A percentile compares a stretch with the other conserved stretches of the same genome.
Conservation (phyloP, 495 filamentous ascomycete species). For the Hypoxylon cercidicola region DNA sequence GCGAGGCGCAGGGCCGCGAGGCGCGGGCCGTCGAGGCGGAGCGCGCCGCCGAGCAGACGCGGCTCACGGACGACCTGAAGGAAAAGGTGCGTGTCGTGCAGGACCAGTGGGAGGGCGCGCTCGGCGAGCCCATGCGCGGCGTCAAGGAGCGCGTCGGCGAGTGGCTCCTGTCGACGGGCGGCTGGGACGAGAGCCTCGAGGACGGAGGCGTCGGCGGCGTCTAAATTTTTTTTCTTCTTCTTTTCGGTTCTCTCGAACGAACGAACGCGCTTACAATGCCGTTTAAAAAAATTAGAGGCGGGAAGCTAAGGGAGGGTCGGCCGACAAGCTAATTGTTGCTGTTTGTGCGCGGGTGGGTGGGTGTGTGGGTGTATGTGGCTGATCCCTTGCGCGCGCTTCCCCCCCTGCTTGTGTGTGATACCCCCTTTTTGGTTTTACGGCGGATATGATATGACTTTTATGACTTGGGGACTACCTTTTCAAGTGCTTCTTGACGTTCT, state of each 20-base stretch:
- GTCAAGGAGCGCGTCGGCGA: slow-evolving; percentile 68
- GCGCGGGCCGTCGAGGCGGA: slow-evolving; percentile 68
- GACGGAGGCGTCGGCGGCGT: slow-evolving; percentile 59
- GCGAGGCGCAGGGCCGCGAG: slow-evolving; percentile 67
- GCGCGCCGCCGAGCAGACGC: slow-evolving; percentile 69
- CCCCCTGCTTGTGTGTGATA: slow-evolving; percentile 31
- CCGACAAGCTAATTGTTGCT: no score
- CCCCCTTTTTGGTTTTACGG: slow-evolving; percentile 25
- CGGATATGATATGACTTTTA: slow-evolving; percentile 20
- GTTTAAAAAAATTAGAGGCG: no score
- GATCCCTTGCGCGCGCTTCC: no score
- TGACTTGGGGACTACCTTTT: slow-evolving; percentile 3
- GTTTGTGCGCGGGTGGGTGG: no score
- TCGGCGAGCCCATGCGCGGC: slow-evolving; percentile 59
- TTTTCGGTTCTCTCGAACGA: no score
- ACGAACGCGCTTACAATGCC: no score
- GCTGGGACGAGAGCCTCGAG: slow-evolving; percentile 75
- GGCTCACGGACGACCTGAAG: slow-evolving; percentile 86
- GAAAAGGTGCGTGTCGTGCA: slow-evolving; percentile 91
- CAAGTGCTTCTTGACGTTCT: not conserved
- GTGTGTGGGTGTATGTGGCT: no score
- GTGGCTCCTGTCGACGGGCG: slow-evolving; percentile 73
- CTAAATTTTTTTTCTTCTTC: no score
- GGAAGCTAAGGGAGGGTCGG: no score
- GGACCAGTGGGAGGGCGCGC: slow-evolving; percentile 75